Base-by-base conservation (phyloP, 2,329 filamentous ascomycete species). In the Diplodia mutila region DNA sequence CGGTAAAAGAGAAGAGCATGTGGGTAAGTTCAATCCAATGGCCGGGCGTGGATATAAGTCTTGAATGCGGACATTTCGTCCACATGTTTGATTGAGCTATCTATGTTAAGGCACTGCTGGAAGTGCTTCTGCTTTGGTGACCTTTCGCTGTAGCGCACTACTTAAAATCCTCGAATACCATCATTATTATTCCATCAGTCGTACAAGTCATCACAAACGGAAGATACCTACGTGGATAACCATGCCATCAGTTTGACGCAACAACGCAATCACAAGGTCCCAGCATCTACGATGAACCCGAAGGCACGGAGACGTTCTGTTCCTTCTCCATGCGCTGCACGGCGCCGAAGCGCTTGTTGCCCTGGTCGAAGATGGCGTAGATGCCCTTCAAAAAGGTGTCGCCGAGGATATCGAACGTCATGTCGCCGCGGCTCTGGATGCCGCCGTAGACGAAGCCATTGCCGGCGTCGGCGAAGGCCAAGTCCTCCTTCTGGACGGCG, bases 301-400 rank as follows among this genome's bases (percentile, higher is more conserved):
- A 57, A 27, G 64, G 64, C 12, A 66, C 71, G 21, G 55, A 68
- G 11, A 72, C 42, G 65, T 77, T 77, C 70, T 76, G 73, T 25
- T 70, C 51, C 21, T 59, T 67, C 61, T 78, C 75, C 16, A 72
- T 69, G 49, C 86, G 84, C 71, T 88, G 86, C 54, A 89, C 85
- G 49, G 81, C 81, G 34, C 88, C 88, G 69, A 90, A 87, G 34
- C 84, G 85, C 72, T 77, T 82, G 70, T 87, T 85, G 63, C 87
- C 87, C 67, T 86, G 84, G 73, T 90, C 88, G 75, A 89, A 90
- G 68, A 90, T 83, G 1, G 86, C 87, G 73, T 91, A 91, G 66
- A 90, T 80, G 27, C 83, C 85, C 81, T 89, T 90, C 76, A 91
- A 76, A 73, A 89, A 89, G 1, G 84, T 85, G 70, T 87, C 87